These are phyloP conservation scores for Senna tora DNA, from an alignment of 306 rosid genomes.

Conservation along the genomic window DNA sequence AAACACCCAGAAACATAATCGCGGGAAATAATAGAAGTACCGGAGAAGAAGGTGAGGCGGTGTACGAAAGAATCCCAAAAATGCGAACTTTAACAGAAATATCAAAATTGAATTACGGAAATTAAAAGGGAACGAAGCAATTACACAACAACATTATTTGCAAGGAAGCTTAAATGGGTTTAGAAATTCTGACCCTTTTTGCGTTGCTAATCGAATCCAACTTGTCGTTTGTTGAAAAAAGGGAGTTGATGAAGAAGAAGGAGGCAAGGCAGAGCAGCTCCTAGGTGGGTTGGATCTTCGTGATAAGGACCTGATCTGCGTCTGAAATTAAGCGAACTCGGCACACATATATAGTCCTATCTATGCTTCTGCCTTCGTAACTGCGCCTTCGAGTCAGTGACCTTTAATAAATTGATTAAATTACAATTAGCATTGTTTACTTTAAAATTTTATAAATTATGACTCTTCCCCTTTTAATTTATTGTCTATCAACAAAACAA, in stretches of 20 bases:
- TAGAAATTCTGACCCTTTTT: conserved; percentile 27
- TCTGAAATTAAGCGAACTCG: conserved; percentile 11
- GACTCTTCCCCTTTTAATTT: too few species aligned
- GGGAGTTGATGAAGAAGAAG: neutral
- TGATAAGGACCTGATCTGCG: conserved; percentile 42
- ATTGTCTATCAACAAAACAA: too few species aligned
- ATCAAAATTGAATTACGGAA: conserved; percentile 24
- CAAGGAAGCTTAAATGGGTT: conserved; percentile 15
- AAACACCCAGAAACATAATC: neutral
- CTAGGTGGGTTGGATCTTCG: conserved; percentile 41
- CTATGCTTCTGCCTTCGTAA: neutral
- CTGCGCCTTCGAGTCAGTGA: conserved; percentile 7
- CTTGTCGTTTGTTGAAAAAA: neutral
- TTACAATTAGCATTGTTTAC: too few species aligned
- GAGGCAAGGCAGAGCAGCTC: neutral
- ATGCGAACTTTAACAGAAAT: conserved; percentile 1
- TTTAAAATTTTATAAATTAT: too few species aligned
- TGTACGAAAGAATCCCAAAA: neutral
- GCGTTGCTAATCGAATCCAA: conserved; percentile 9
- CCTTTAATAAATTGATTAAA: too few species aligned
- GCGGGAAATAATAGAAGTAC: neutral
- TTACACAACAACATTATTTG: conserved; percentile 19
- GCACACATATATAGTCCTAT: conserved; percentile 1
- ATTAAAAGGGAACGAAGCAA: conserved; percentile 6
- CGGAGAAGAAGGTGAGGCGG: conserved; percentile 6